Evolutionary conservation across 2,329 filamentous ascomycete species (phyloP).

Genomic region (Botryosphaeria dothidea): DNA sequence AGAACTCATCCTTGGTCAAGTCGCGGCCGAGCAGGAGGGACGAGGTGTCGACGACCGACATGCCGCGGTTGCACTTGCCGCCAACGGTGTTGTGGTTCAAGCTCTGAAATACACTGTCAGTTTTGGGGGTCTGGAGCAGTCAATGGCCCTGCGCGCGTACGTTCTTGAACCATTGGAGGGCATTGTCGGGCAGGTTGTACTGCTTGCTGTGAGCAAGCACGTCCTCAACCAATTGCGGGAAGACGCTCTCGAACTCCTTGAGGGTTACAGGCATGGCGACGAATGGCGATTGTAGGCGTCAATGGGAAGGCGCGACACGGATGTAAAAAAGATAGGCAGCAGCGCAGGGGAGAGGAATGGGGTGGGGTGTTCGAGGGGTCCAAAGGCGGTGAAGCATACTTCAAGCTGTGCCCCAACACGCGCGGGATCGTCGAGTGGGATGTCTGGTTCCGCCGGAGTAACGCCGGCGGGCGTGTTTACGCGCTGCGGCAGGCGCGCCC

Average conservation of each 20-base stretch:
- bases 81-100: conserved; percentile 85
- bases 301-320: neutral
- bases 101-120: conserved; percentile 55
- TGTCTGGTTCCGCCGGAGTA: neutral
- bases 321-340: neutral
- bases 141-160: conserved; percentile 46
- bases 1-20: conserved; percentile 81
- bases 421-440: neutral
- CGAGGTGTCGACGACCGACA: conserved; percentile 92
- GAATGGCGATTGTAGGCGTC: neutral
- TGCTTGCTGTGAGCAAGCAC: conserved; percentile 74
- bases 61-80: conserved; percentile 98
- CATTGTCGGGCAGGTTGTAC: conserved; percentile 81
- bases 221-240: conserved; percentile 81
- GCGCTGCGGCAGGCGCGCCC: neutral
- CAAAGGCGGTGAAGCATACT: neutral
- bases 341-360: conserved; percentile 1
- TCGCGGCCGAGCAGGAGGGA: conserved; percentile 73
- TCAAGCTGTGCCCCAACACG: neutral
- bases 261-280: conserved; percentile 69
- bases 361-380: neutral
- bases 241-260: conserved; percentile 86
- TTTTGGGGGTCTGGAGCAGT: conserved; percentile 21
- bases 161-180: conserved; percentile 83
- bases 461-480: conserved; percentile 12